phyloP scores from a whole-genome alignment of 768 basidiomycete genomes.

The Mycena sanguinolenta region DNA sequence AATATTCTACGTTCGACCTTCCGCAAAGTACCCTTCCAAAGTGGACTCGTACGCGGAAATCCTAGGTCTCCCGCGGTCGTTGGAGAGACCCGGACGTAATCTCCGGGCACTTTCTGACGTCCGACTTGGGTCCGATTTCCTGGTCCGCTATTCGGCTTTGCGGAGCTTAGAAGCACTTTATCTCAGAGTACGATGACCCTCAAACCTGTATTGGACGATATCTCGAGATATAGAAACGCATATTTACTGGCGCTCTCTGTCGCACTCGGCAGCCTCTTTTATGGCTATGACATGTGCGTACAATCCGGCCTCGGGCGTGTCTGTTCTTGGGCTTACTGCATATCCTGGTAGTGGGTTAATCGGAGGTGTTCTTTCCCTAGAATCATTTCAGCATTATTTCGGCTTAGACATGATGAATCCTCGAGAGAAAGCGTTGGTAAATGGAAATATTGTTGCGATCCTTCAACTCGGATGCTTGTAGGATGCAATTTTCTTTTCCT shows the following conservation, averaged over 20 bases:
- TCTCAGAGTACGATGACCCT: conserved; percentile 41
- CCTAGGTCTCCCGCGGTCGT: no score
- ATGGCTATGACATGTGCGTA: conserved; percentile 60
- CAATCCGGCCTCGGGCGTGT: conserved; percentile 8
- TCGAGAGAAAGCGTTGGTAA: conserved; percentile 54
- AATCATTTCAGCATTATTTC: conserved; percentile 63
- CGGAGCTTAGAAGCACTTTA: background rate
- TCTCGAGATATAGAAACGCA: conserved; percentile 56
- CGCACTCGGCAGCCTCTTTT: conserved; percentile 63
- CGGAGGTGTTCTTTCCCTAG: conserved; percentile 61
- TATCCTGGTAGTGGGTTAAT: conserved; percentile 55
- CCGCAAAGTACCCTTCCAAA: background rate
- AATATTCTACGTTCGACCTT: background rate
- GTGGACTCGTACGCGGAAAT: background rate
- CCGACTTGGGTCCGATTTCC: no score
- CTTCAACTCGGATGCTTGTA: conserved; percentile 65
- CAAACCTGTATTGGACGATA: conserved; percentile 39
- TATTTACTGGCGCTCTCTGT: conserved; percentile 60
- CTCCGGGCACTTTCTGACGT: no score
- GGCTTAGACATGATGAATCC: conserved; percentile 55
- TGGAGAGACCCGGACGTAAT: background rate
- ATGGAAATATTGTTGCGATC: conserved; percentile 66
- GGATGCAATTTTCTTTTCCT: conserved; percentile 32
- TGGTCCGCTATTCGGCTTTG: background rate
- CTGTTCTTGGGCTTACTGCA: conserved; percentile 15